Conservation (phyloP, 2,329 filamentous ascomycete genomes). For the Arthroderma uncinatum region DNA sequence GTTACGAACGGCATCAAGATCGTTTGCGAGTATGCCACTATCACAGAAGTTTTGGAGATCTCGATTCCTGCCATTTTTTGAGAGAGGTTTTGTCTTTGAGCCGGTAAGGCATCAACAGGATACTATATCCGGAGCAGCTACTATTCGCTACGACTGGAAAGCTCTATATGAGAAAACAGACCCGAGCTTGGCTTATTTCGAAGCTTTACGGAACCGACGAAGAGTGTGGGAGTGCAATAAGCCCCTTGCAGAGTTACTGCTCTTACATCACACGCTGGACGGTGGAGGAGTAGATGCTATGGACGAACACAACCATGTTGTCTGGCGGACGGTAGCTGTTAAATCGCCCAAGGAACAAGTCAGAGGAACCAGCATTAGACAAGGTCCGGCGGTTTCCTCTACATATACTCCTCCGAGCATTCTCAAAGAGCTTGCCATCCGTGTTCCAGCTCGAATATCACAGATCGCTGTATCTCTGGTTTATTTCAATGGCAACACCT, state of each 20-base stretch:
- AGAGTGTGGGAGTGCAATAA: conserved; percentile 15
- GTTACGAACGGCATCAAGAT: conserved; percentile 14
- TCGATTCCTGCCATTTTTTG: conserved; percentile 14
- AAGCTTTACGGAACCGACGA: conserved; percentile 13
- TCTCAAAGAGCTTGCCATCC: conserved; percentile 3
- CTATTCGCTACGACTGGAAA: conserved; percentile 18
- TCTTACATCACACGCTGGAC: not conserved
- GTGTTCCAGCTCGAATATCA: conserved; percentile 8
- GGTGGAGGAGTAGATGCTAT: not conserved
- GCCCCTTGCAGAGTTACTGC: conserved; percentile 13
- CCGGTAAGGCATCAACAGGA: not conserved
- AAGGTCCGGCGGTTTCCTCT: not conserved
- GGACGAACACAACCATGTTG: conserved; percentile 7
- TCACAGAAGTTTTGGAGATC: conserved; percentile 18
- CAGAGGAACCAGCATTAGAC: not conserved
- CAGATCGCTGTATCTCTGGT: conserved; percentile 14
- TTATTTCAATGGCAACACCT: conserved; percentile 10
- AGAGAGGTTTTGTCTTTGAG: conserved; percentile 16
- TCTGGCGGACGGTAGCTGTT: not conserved
- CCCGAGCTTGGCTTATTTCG: not conserved
- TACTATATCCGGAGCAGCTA: not conserved
- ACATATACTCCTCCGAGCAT: not conserved
- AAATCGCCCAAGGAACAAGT: not conserved
- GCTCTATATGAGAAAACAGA: conserved; percentile 14
- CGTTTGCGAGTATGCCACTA: conserved; percentile 16